A percentile compares a stretch with the other conserved stretches of the same genome.
These are phyloP conservation scores for Lagenidium giganteum DNA, from an alignment of 352 stramenopile genomes.

Conservation along the genomic window DNA sequence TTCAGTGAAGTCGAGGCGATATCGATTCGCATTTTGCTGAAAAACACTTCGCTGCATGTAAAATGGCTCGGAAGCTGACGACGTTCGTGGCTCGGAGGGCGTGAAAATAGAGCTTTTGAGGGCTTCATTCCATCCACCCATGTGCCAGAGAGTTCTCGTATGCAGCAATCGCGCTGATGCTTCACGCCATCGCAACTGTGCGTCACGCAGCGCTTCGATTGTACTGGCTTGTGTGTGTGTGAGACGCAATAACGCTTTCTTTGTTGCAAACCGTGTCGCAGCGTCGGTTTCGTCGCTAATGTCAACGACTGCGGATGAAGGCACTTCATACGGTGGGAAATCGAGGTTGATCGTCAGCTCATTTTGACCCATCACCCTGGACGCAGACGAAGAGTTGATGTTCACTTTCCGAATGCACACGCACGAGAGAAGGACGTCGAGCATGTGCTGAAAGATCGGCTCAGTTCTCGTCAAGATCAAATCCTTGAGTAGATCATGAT, in stretches of 20 bases:
- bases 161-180: slow-evolving; percentile 4
- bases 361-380: slow-evolving; percentile 7
- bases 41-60: slow-evolving; percentile 20
- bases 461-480: slow-evolving; percentile 61
- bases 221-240: slow-evolving; percentile 7
- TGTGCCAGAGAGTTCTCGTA: slow-evolving; percentile 18
- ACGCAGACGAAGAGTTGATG: slow-evolving; percentile 12
- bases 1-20: slow-evolving; percentile 25
- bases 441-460: slow-evolving; percentile 44
- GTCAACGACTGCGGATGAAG: background rate
- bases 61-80: slow-evolving; percentile 9
- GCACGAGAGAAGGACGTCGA: slow-evolving; percentile 49
- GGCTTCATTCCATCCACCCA: slow-evolving; percentile 7
- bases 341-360: slow-evolving; percentile 21
- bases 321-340: slow-evolving; percentile 10
- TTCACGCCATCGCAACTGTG: slow-evolving; percentile 13
- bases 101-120: background rate
- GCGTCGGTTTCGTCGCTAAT: background rate
- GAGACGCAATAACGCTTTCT: slow-evolving; percentile 12
- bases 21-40: slow-evolving; percentile 12
- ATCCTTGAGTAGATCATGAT: slow-evolving; percentile 56
- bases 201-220: slow-evolving; percentile 14
- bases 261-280: slow-evolving; percentile 1
- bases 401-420: slow-evolving; percentile 35
- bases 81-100: background rate